A percentile compares a stretch with the other conserved stretches of the same genome.
phyloP scores from a whole-genome alignment of 2,329 filamentous ascomycete genomes.

The Fusarium armeniacum region DNA sequence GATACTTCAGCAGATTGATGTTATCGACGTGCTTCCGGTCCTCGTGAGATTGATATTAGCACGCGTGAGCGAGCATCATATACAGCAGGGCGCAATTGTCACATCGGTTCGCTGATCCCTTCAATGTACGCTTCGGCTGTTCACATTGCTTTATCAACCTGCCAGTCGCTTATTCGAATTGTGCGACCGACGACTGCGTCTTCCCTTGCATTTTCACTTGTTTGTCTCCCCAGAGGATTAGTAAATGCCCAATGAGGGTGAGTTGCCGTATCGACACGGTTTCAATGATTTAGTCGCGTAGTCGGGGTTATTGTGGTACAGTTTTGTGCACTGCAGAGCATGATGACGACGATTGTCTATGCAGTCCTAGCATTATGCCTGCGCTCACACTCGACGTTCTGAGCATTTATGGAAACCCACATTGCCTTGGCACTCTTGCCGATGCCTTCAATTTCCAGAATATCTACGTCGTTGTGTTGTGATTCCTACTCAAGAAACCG shows the following conservation, averaged over 20 bases:
- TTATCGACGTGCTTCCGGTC: conserved; percentile 24
- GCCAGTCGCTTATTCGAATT: conserved; percentile 41
- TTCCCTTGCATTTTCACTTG: conserved; percentile 34
- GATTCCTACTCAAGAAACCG: neutral
- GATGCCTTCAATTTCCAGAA: neutral
- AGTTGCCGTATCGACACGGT: conserved; percentile 19
- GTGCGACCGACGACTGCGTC: conserved; percentile 34
- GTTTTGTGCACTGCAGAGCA: conserved; percentile 10
- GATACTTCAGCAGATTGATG: conserved; percentile 26
- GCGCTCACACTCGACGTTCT: conserved; percentile 6
- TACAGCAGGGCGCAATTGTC: neutral
- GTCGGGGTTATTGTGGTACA: conserved; percentile 5
- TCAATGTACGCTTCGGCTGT: conserved; percentile 29
- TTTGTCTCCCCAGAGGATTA: conserved; percentile 14
- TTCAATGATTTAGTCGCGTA: conserved; percentile 16
- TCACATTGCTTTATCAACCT: conserved; percentile 40
- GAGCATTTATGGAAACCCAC: neutral
- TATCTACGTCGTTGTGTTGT: conserved; percentile 15
- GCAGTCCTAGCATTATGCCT: neutral
- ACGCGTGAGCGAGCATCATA: conserved; percentile 1
- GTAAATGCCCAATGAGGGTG: conserved; percentile 17
- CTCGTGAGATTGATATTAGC: conserved; percentile 9
- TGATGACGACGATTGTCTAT: conserved; percentile 14
- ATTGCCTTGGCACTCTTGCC: neutral
- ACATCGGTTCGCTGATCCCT: conserved; percentile 20